phyloP scores from a whole-genome alignment of 2,329 filamentous ascomycete genomes.

The Fusarium pseudoanthophilum region DNA sequence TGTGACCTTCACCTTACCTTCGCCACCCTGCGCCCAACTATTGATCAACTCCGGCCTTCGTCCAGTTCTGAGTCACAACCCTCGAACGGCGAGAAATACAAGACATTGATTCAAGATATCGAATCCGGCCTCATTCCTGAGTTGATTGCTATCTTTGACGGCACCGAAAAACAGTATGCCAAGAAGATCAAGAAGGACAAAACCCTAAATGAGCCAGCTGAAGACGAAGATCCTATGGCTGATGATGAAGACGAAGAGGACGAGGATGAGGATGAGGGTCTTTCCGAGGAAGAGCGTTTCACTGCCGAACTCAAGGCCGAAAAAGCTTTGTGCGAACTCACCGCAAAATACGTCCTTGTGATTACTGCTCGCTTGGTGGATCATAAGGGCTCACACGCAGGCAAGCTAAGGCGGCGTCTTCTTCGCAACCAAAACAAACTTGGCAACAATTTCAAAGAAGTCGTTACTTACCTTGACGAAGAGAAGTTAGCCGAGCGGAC shows the following conservation, averaged over 20 bases:
- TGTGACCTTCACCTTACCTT: constrained; percentile 88
- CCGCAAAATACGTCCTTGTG: constrained; percentile 84
- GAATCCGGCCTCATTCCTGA: constrained; percentile 70
- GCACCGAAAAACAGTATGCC: constrained; percentile 81
- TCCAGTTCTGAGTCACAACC: constrained; percentile 40
- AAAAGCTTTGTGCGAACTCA: constrained; percentile 85
- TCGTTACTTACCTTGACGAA: constrained; percentile 82
- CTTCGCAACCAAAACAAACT: constrained; percentile 83
- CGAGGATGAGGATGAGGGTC: constrained; percentile 64
- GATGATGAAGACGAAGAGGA: constrained; percentile 66
- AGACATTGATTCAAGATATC: constrained; percentile 73
- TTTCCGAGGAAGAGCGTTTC: constrained; percentile 68
- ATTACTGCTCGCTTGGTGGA: constrained; percentile 82
- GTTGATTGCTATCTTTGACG: constrained; percentile 80
- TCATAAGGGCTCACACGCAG: constrained; percentile 65
- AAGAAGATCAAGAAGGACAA: constrained; percentile 69
- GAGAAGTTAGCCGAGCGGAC: constrained; percentile 62
- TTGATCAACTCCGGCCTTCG: constrained; percentile 54
- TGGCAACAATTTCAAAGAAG: constrained; percentile 86
- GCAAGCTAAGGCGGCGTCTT: constrained; percentile 76
- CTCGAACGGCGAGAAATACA: constrained; percentile 47
- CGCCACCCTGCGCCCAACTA: constrained; percentile 71
- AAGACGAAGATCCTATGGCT: constrained; percentile 78
- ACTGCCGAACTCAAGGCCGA: constrained; percentile 80
- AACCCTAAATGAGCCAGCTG: constrained; percentile 70